phyloP scores from a whole-genome alignment of 805 yeast species.

The Starmerella apis region DNA sequence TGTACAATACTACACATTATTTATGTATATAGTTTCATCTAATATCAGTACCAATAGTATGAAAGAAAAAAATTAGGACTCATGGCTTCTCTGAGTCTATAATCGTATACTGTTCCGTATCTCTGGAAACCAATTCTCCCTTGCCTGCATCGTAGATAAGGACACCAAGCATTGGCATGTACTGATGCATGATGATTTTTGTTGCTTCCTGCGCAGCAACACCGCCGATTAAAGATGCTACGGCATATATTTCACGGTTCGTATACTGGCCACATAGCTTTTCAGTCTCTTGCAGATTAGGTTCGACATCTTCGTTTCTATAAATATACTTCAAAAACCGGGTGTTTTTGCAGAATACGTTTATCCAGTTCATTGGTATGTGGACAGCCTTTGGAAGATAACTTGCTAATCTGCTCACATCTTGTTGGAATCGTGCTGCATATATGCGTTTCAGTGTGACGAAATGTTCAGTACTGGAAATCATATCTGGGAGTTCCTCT shows the following conservation, averaged over 20 bases:
- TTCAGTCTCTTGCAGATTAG: neutral
- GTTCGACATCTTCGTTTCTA: neutral
- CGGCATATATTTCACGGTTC: conserved; percentile 41
- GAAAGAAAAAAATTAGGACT: too few species aligned
- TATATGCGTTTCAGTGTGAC: conserved; percentile 50
- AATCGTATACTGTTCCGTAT: neutral
- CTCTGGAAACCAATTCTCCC: neutral
- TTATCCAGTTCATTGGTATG: conserved; percentile 34
- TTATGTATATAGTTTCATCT: neutral
- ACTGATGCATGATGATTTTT: conserved; percentile 67
- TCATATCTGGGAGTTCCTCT: conserved; percentile 82
- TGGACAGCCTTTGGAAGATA: conserved; percentile 29
- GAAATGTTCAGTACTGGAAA: conserved; percentile 57
- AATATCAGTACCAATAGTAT: too few species aligned
- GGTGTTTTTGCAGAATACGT: conserved; percentile 53
- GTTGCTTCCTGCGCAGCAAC: conserved; percentile 74
- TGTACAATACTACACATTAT: neutral
- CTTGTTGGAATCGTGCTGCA: conserved; percentile 43
- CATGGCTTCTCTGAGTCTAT: conserved; percentile 7
- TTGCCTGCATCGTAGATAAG: conserved; percentile 61
- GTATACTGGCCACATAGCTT: neutral
- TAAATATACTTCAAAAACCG: conserved; percentile 12
- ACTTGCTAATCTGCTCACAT: conserved; percentile 36
- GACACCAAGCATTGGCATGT: conserved; percentile 62
- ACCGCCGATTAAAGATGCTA: conserved; percentile 69